Percentiles rank a stretch among this genome's conserved stretches.
phyloP scores from a whole-genome alignment of 208 protist genomes.

The Plasmodiophora brassicae region DNA sequence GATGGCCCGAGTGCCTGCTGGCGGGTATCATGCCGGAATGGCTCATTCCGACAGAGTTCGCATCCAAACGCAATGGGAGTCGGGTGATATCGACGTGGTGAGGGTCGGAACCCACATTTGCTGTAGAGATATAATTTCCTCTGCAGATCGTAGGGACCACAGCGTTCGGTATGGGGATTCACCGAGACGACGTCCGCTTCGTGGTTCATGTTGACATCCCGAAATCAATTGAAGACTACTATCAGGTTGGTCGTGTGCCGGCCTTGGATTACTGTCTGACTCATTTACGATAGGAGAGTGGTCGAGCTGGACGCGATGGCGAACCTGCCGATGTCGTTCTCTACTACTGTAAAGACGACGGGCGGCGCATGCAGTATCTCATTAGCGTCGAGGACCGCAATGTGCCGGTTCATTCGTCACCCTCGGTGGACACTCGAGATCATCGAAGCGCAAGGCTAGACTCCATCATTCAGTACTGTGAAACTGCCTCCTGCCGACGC shows the following conservation, averaged over 20 bases:
- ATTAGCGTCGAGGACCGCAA: background rate
- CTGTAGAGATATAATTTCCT: too few species aligned
- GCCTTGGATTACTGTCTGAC: background rate
- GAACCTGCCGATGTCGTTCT: background rate
- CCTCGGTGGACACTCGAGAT: background rate
- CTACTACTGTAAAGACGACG: conserved; percentile 26
- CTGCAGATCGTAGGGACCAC: conserved; percentile 59
- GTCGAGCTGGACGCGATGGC: conserved; percentile 60
- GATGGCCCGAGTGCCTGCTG: background rate
- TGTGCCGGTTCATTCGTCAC: background rate
- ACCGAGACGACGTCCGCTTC: conserved; percentile 59
- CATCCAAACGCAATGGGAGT: conserved; percentile 47
- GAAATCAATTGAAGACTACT: conserved; percentile 55
- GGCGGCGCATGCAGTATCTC: background rate
- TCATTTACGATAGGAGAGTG: conserved; percentile 49
- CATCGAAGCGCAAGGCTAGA: conserved; percentile 31
- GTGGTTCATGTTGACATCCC: conserved; percentile 58
- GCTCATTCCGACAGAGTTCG: background rate
- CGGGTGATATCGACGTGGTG: conserved; percentile 47
- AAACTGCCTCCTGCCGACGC: background rate
- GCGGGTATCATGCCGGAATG: background rate
- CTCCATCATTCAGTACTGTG: background rate
- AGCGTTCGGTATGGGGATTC: conserved; percentile 65
- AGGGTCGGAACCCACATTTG: too few species aligned
- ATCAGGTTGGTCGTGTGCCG: conserved; percentile 41